These are phyloP conservation scores for Pseudofabraea citricarpa DNA, from an alignment of 2,329 filamentous ascomycete species.

Conservation along the genomic window DNA sequence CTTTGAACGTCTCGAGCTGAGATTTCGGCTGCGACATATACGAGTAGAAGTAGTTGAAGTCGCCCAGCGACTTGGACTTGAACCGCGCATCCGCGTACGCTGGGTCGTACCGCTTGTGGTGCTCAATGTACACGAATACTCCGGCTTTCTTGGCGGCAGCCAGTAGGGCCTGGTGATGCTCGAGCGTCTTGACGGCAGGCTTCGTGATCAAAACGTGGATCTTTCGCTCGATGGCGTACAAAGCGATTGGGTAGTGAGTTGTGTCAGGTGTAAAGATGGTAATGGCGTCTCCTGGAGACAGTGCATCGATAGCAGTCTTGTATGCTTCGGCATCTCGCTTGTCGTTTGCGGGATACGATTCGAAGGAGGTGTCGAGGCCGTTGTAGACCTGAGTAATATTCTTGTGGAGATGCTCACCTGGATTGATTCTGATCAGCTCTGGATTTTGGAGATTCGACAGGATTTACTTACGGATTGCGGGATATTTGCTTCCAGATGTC, in stretches of 20 bases:
- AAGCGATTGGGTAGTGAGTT: slow-evolving; percentile 85
- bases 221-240: slow-evolving; percentile 83
- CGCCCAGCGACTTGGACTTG: slow-evolving; percentile 71
- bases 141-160: slow-evolving; percentile 66
- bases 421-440: neutral
- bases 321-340: slow-evolving; percentile 74
- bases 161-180: slow-evolving; percentile 73
- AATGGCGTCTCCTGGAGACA: slow-evolving; percentile 79
- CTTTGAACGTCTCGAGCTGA: slow-evolving; percentile 90
- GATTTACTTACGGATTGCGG: slow-evolving; percentile 68
- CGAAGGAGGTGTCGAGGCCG: slow-evolving; percentile 78
- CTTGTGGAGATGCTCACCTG: slow-evolving; percentile 76
- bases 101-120: slow-evolving; percentile 95
- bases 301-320: slow-evolving; percentile 80
- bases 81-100: slow-evolving; percentile 84
- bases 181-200: slow-evolving; percentile 80
- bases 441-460: neutral
- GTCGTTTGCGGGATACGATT: slow-evolving; percentile 75
- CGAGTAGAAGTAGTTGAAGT: slow-evolving; percentile 98
- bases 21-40: slow-evolving; percentile 95
- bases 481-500: slow-evolving; percentile 83
- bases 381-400: slow-evolving; percentile 91
- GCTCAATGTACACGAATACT: slow-evolving; percentile 90
- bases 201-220: slow-evolving; percentile 94
- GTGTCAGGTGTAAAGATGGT: slow-evolving; percentile 95